A percentile compares a stretch with the other conserved stretches of the same genome.
Evolutionary conservation across 2,329 filamentous ascomycete genomes (phyloP).

Genomic region (Septoria petroselini): DNA sequence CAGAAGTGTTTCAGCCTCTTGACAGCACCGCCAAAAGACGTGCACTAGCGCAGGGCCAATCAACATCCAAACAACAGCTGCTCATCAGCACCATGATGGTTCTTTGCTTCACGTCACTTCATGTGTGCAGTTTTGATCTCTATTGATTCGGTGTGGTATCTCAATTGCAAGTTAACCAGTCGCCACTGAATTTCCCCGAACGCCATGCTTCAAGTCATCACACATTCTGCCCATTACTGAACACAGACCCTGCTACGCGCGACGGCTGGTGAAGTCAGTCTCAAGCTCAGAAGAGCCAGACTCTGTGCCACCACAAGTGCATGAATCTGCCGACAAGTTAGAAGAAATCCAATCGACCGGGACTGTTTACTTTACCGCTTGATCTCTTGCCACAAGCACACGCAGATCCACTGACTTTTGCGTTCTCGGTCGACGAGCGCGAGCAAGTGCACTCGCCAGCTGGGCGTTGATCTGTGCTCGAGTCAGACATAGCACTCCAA

Average conservation of each 20-base stretch:
- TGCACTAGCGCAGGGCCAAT: no score
- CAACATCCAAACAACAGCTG: no score
- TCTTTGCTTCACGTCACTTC: no score
- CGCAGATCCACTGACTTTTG: slow-evolving; percentile 55
- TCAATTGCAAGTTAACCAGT: background rate
- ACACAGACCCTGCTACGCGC: slow-evolving; percentile 1
- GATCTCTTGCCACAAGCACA: slow-evolving; percentile 73
- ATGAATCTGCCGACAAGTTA: slow-evolving; percentile 14
- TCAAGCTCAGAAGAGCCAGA: slow-evolving; percentile 16
- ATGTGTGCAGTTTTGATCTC: background rate
- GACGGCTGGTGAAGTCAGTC: slow-evolving; percentile 24
- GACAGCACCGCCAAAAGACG: no score
- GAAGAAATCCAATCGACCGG: background rate
- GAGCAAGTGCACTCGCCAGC: slow-evolving; percentile 81
- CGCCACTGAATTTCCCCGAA: background rate
- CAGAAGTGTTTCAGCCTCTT: no score
- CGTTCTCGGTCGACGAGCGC: slow-evolving; percentile 67
- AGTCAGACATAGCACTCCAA: slow-evolving; percentile 1
- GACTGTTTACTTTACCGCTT: slow-evolving; percentile 1
- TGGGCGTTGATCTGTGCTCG: slow-evolving; percentile 59
- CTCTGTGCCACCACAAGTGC: slow-evolving; percentile 19
- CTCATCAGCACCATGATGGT: no score
- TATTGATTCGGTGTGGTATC: no score
- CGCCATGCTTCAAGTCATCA: slow-evolving; percentile 3
- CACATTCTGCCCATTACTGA: background rate